These are phyloP conservation scores for Mikania micrantha DNA, from an alignment of 129 eudicot genomes.

Conservation along the genomic window DNA sequence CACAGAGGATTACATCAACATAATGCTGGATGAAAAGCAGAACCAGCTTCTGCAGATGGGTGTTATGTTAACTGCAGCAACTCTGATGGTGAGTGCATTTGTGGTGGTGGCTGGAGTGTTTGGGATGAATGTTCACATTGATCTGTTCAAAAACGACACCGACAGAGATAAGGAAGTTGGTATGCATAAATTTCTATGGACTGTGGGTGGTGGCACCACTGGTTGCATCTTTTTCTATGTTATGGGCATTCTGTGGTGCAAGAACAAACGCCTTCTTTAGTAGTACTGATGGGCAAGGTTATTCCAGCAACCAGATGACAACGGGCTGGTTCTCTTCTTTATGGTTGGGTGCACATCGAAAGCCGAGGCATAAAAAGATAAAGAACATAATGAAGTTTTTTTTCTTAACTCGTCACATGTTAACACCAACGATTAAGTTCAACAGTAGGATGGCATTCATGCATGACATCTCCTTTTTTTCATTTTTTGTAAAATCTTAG, in stretches of 20 bases:
- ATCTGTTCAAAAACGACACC: background rate
- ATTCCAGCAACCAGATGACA: no score
- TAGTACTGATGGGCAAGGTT: no score
- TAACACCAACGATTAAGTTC: no score
- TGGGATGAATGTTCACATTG: background rate
- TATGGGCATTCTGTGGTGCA: background rate
- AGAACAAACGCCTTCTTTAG: background rate
- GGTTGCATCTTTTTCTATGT: background rate
- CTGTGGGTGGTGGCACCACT: background rate
- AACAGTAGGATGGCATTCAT: no score
- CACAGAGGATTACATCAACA: constrained; percentile 6
- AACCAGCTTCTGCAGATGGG: background rate
- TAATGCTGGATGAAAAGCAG: no score
- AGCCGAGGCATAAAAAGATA: no score
- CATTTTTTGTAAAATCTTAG: no score
- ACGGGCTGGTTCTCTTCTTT: no score
- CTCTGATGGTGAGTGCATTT: background rate
- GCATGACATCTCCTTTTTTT: no score
- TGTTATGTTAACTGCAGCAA: background rate
- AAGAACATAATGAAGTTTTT: no score
- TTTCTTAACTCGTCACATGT: no score
- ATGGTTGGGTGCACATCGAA: no score
- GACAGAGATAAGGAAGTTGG: background rate
- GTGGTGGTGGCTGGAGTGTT: constrained; percentile 4
- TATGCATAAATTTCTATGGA: background rate